Conservation (phyloP, 805 yeast species). For the Saccharomycopsis javanensis region DNA sequence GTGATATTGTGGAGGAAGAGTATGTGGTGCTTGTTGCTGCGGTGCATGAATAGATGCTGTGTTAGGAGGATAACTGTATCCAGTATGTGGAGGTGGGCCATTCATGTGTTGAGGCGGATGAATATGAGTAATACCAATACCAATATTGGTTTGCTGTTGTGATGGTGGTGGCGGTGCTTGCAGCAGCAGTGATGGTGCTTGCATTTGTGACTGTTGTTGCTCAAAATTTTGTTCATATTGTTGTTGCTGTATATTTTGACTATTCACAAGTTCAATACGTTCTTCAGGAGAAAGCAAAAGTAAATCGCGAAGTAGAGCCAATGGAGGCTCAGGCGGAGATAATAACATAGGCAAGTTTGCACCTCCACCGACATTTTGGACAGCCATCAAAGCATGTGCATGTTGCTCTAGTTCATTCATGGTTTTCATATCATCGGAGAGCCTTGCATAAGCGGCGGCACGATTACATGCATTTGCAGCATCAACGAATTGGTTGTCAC, state of each 20-base stretch:
- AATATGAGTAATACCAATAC: background rate
- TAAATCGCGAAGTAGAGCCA: constrained; percentile 25
- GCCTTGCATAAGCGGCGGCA: constrained; percentile 40
- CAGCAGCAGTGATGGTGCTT: constrained; percentile 19
- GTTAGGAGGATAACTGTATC: background rate
- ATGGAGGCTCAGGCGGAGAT: constrained; percentile 41
- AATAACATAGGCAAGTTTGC: constrained; percentile 37
- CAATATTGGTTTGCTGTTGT: constrained; percentile 7
- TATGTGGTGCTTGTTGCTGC: constrained; percentile 8
- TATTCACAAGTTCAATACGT: constrained; percentile 20
- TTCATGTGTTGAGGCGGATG: constrained; percentile 1
- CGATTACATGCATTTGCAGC: constrained; percentile 51
- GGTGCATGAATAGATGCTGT: background rate
- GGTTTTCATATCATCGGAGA: constrained; percentile 35
- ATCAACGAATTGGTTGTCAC: constrained; percentile 50
- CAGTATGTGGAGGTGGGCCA: background rate
- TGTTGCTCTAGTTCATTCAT: constrained; percentile 36
- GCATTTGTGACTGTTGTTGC: constrained; percentile 16
- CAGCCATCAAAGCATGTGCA: constrained; percentile 34
- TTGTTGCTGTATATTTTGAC: constrained; percentile 16
- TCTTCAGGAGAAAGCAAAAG: constrained; percentile 29
- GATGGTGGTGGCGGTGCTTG: constrained; percentile 25
- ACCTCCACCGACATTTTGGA: constrained; percentile 30
- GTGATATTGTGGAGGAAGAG: constrained; percentile 12
- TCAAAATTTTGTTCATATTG: constrained; percentile 19